Evolutionary conservation across 192 early-diverging fungal species (phyloP).

Genomic region (Coemansia sp.): DNA sequence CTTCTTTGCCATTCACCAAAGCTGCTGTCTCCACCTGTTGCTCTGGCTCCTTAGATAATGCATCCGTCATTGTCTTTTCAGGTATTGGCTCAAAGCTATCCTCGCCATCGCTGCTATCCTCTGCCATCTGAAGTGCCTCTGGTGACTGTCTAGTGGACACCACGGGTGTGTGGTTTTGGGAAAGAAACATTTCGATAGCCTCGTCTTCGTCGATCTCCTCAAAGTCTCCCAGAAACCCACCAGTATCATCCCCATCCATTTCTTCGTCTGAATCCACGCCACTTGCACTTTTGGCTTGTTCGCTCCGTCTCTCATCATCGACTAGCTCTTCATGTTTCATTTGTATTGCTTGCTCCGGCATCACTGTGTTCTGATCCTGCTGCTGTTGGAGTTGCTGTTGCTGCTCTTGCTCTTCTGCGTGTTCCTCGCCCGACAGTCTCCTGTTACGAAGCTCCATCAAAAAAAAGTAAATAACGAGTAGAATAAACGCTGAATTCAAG

Average conservation of each 20-base stretch:
- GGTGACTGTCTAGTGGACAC: slow-evolving; percentile 38
- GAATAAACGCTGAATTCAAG: too few relatives aligned
- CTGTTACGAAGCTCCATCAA: slow-evolving; percentile 36
- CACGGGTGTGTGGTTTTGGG: slow-evolving; percentile 40
- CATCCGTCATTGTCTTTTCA: not conserved
- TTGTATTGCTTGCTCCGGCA: not conserved
- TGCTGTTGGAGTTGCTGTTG: not conserved
- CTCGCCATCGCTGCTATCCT: slow-evolving; percentile 32
- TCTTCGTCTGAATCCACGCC: not conserved
- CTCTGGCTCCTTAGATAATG: slow-evolving; percentile 1
- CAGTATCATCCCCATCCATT: slow-evolving; percentile 12
- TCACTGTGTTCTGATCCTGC: not conserved
- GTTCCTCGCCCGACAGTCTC: slow-evolving; percentile 15
- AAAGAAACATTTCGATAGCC: slow-evolving; percentile 49
- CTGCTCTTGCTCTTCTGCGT: not conserved
- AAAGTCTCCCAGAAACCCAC: slow-evolving; percentile 39
- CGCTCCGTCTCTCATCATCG: not conserved
- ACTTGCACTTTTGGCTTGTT: not conserved
- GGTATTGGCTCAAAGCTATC: slow-evolving; percentile 36
- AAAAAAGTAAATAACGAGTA: not conserved
- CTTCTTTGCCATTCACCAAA: not conserved
- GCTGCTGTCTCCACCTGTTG: not conserved
- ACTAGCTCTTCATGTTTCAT: not conserved
- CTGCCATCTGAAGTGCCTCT: not conserved
- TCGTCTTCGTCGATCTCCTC: slow-evolving; percentile 54